Percentiles rank a stretch among this genome's conserved stretches.
Conservation (phyloP, 2,329 filamentous ascomycete genomes). For the Fusarium udum region DNA sequence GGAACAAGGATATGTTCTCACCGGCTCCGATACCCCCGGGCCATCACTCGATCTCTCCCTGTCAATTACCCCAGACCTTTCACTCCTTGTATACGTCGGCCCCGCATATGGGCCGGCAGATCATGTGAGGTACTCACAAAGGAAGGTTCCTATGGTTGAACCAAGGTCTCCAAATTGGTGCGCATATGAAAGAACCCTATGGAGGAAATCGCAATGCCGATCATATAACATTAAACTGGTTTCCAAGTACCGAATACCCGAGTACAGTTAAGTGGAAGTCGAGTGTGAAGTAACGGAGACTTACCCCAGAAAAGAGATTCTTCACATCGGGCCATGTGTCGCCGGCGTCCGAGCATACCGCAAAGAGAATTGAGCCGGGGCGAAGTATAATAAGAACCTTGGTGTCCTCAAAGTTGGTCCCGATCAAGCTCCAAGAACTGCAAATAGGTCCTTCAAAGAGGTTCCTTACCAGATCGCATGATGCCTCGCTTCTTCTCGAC, state of each 20-base stretch:
- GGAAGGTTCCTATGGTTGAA: not conserved
- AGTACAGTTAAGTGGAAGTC: rapidly evolving
- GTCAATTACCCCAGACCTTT: not conserved
- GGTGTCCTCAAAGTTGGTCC: not conserved
- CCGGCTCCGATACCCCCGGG: not conserved
- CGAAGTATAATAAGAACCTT: not conserved
- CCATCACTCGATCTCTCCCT: not conserved
- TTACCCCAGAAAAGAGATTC: not conserved
- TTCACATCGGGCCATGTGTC: not conserved
- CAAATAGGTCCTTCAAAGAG: not conserved
- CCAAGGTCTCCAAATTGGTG: slow-evolving; percentile 3
- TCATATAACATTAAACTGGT: not conserved
- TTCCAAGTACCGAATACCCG: not conserved
- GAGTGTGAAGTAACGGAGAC: not conserved
- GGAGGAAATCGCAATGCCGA: not conserved
- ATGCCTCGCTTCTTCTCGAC: slow-evolving; percentile 9
- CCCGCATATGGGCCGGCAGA: slow-evolving; percentile 9
- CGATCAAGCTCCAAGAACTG: not conserved
- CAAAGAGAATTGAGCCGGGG: not conserved
- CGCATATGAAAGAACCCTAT: not conserved
- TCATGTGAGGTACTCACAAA: slow-evolving; percentile 1
- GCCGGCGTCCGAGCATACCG: slow-evolving; percentile 2
- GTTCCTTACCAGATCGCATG: too few species aligned
- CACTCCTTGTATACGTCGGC: not conserved
- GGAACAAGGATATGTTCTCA: not conserved